Evolutionary conservation across 2,329 filamentous ascomycete species (phyloP).

Genomic region (Lecanoromycetidae sp.): DNA sequence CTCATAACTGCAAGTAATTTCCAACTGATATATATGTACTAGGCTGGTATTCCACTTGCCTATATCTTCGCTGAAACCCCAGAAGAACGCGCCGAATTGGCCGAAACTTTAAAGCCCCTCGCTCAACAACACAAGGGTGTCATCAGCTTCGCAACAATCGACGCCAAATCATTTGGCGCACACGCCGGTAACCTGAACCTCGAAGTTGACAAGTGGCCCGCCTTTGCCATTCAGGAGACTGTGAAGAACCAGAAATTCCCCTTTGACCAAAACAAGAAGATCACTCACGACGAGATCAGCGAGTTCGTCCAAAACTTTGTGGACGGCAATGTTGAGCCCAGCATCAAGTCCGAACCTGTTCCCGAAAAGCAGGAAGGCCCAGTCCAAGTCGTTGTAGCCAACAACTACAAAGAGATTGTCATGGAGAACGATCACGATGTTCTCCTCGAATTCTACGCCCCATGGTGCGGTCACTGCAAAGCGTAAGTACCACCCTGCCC

Average conservation of each 20-base stretch:
- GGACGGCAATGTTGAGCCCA: constrained; percentile 79
- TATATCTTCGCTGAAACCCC: constrained; percentile 93
- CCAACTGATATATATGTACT: constrained; percentile 14
- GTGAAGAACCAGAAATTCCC: constrained; percentile 96
- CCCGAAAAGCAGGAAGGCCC: constrained; percentile 86
- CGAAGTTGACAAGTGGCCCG: constrained; percentile 85
- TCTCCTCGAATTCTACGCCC: constrained; percentile 94
- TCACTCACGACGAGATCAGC: constrained; percentile 61
- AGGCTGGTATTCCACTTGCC: constrained; percentile 78
- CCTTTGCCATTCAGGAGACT: constrained; percentile 94
- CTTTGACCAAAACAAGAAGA: constrained; percentile 70
- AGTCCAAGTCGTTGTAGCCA: constrained; percentile 79
- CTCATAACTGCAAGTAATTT: neutral
- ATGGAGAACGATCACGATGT: constrained; percentile 94
- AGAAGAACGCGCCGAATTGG: constrained; percentile 75
- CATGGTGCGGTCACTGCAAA: constrained; percentile 64
- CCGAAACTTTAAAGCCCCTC: constrained; percentile 66
- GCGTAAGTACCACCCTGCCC: constrained; percentile 32
- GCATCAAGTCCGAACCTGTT: constrained; percentile 96
- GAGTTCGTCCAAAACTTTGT: constrained; percentile 78
- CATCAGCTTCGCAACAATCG: constrained; percentile 97
- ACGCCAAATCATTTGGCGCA: constrained; percentile 84
- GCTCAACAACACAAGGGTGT: constrained; percentile 86
- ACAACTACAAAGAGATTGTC: constrained; percentile 85
- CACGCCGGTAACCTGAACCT: constrained; percentile 97